Evolutionary conservation across 2,329 filamentous ascomycete genomes (phyloP), one percentile per base, ranked within the genome.

Genomic region (Ascochyta koolunga): DNA sequence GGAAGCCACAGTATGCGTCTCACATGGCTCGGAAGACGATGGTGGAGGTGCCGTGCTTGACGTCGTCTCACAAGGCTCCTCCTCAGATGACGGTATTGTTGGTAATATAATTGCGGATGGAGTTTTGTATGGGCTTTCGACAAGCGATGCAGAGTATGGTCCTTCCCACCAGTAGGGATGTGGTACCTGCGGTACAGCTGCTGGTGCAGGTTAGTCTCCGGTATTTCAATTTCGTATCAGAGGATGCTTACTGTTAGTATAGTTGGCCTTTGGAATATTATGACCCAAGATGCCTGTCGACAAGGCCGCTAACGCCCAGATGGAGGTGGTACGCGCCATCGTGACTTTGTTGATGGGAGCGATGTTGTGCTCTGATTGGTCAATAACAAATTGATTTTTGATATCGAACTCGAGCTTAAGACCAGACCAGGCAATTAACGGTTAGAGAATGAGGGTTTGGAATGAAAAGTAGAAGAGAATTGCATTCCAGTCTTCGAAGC

Each of bases 271-370:
- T 5, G 36, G 27, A 21, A 41, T 22, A 11, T 7, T 41, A 46
- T 57, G 58, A 39, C 54, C 61, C 6, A 64, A 18, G 4, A 58
- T 62, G 35, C 50, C 37, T 15, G 44, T 51, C 13, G 65, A 61
- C n/a, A 68, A 37, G 24, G 56, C 57, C 31, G 54, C 41, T 44
- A 68, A 41, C 18, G 55, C 36, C 58, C 60, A 64, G 16, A 66
- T n/a, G 9, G 56, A 57, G 4, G 41, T 48, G 47, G 31, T 46
- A 39, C 42, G 40, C 29, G 54, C 46, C 68, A 71, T 71, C 13
- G 11, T 63, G 50, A 46, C 45, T 48, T 9, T 50, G 41, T 31
- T 39, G 35, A 16, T 36, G 22, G 39, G 31, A 44, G 38, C 39
- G 50, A 36, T 38, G 36, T 45, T 41, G 43, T 48, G 54, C 54